phyloP scores from a whole-genome alignment of 2,329 filamentous ascomycete species.

The Penicillium sp. region DNA sequence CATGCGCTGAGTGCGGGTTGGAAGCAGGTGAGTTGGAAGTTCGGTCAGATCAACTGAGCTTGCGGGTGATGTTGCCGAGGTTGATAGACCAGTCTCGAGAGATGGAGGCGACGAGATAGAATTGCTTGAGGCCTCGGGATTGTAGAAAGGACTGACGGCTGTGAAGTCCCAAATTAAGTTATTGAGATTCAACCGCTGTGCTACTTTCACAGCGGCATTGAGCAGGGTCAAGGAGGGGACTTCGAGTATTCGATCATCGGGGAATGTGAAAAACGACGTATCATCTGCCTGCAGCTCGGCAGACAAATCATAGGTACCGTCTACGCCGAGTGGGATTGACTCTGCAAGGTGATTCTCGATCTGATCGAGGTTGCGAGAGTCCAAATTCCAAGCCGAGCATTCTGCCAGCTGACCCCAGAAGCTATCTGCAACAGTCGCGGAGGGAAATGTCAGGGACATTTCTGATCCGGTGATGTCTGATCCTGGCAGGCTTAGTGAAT shows the following conservation, averaged over 20 bases:
- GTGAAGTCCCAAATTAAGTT: constrained; percentile 50
- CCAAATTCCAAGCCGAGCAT: background rate
- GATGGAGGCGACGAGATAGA: constrained; percentile 13
- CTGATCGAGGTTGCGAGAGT: background rate
- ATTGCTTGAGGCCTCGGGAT: constrained; percentile 4
- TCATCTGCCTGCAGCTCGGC: constrained; percentile 24
- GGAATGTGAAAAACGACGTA: constrained; percentile 33
- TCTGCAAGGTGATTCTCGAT: background rate
- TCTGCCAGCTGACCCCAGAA: background rate
- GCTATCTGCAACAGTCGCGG: background rate
- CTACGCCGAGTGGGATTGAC: background rate
- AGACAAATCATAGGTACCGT: constrained; percentile 6
- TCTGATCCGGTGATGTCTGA: background rate
- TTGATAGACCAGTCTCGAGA: constrained; percentile 16
- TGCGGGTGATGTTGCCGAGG: constrained; percentile 29
- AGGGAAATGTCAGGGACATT: background rate
- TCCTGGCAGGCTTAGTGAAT: background rate
- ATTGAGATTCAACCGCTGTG: constrained; percentile 48
- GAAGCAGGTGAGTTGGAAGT: constrained; percentile 53
- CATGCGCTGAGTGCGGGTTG: constrained; percentile 52
- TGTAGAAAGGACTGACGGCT: constrained; percentile 51
- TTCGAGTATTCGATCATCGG: constrained; percentile 54
- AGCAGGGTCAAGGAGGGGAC: constrained; percentile 53
- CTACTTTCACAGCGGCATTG: constrained; percentile 51
- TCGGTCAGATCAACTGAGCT: constrained; percentile 24